Base-by-base conservation (phyloP, 768 basidiomycete species). In the Podaxis carcinomalis region DNA sequence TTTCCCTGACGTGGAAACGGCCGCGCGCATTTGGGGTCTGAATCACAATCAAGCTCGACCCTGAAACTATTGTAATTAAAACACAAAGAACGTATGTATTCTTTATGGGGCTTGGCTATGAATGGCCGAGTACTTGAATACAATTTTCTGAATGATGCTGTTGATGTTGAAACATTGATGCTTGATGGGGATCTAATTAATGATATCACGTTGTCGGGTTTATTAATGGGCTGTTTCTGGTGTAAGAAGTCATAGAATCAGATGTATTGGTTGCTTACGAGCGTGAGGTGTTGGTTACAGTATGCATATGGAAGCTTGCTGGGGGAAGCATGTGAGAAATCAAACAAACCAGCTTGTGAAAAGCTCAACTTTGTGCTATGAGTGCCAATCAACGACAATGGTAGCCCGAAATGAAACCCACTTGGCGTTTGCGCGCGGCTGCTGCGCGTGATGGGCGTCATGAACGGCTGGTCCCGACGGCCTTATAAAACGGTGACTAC, bases 1-100 rank as follows among this genome's bases (percentile, higher is more conserved):
- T n/a, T n/a, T 21, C 52, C 53, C 35, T 54, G 59, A 55, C 53
- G 52, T 55, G 59, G 59, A 19, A 25, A 39, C 25, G 14, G 27
- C n/a, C 39, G n/a, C 50, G 19, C 28, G 23, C 25, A 32, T 27
- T 51, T 14, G 50, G 23, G 50, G 7, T 37, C 19, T 6, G 7
- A 54, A 54, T 54, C 36, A 54, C 52, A 23, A 28, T 57, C 51
- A 54, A 37, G 51, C n/a, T 60, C 59, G 28, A 39, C 51, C 59
- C 37, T 57, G 49, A 36, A 11, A 23, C 7, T n/a, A 57, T 13
- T 44, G 42, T 60, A 52, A 60, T 54, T 47, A 44, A 61, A 55
- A 47, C n/a, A 61, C 52, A 46, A 54, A 55, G 59, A 61, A 55
- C 10, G 57, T 19, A 32, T 32, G 32, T 32, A n/a, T 16, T 25